Percentiles rank a stretch among this genome's conserved stretches.
These are phyloP conservation scores for Mycena albidolilacea DNA, from an alignment of 768 basidiomycete species.

Conservation along the genomic window DNA sequence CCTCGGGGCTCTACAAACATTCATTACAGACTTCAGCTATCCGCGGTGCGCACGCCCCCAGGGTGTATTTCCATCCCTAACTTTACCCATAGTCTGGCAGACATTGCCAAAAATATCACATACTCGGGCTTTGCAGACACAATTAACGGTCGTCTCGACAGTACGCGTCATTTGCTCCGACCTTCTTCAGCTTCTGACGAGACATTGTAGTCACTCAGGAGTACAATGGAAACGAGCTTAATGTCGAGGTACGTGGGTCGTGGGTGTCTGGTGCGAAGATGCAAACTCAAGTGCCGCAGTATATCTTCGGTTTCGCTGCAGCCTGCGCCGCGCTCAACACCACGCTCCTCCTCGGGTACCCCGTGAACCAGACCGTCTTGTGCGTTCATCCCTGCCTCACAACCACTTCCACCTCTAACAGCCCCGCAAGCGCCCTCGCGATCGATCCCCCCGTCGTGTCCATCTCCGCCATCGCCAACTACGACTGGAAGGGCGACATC, in stretches of 20 bases:
- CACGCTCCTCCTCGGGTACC: constrained; percentile 11
- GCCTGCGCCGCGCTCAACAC: constrained; percentile 12
- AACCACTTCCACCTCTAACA: background rate
- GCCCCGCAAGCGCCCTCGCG: background rate
- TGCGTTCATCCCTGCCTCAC: background rate
- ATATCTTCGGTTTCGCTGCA: constrained; percentile 23
- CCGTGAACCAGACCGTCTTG: constrained; percentile 13
- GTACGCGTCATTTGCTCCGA: background rate
- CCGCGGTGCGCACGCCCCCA: background rate
- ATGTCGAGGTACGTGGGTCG: constrained; percentile 12
- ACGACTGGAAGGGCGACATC: constrained; percentile 23
- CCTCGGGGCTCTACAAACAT: constrained; percentile 5
- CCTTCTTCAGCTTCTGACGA: background rate
- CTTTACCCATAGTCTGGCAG: background rate
- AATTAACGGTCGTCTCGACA: constrained; percentile 14
- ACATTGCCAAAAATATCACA: constrained; percentile 9
- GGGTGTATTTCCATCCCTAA: background rate
- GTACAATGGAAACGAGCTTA: constrained; percentile 22
- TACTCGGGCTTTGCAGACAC: constrained; percentile 11
- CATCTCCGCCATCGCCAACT: constrained; percentile 11
- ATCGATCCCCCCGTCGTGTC: constrained; percentile 12
- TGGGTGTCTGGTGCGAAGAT: background rate
- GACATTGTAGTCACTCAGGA: background rate
- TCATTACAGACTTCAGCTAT: constrained; percentile 16
- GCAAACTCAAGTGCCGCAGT: background rate